A percentile compares a stretch with the other conserved stretches of the same genome.
Evolutionary conservation across 106 monocot genomes (phyloP).

Genomic region (Acorus calamus): DNA sequence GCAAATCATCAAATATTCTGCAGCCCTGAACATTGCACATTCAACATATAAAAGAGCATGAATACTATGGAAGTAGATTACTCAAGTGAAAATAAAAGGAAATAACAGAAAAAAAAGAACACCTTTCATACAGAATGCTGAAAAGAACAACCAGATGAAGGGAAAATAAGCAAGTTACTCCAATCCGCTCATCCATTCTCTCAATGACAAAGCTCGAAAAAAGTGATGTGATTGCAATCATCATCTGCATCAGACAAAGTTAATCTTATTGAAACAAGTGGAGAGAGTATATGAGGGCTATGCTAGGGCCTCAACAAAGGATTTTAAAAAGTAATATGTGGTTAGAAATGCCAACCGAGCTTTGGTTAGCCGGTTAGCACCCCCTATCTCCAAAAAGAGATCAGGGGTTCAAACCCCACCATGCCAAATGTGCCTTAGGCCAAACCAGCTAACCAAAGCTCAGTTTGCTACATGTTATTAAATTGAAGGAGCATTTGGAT

Average conservation of each 20-base stretch:
- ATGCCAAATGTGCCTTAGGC: too few species aligned
- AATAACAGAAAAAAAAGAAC: constrained; percentile 2
- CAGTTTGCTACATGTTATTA: too few species aligned
- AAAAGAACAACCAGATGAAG: constrained; percentile 50
- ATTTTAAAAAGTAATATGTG: not conserved
- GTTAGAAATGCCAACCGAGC: not conserved
- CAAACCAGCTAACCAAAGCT: too few species aligned
- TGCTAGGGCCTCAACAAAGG: not conserved
- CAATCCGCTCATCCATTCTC: constrained; percentile 64
- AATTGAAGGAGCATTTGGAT: too few species aligned
- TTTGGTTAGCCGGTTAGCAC: too few species aligned
- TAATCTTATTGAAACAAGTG: not conserved
- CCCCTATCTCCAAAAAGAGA: too few species aligned
- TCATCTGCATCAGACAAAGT: constrained; percentile 53
- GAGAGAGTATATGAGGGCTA: not conserved
- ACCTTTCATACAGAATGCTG: constrained; percentile 76
- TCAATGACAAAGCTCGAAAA: constrained; percentile 70
- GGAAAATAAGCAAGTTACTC: constrained; percentile 62
- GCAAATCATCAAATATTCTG: constrained; percentile 72
- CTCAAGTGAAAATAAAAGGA: too few species aligned
- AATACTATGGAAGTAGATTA: too few species aligned
- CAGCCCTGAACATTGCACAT: constrained; percentile 28
- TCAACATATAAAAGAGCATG: not conserved
- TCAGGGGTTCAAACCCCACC: too few species aligned
- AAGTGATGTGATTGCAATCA: constrained; percentile 59